Evolutionary conservation across 371 early-diverging fungal species (phyloP).

Genomic region (Mucor velutinosus): DNA sequence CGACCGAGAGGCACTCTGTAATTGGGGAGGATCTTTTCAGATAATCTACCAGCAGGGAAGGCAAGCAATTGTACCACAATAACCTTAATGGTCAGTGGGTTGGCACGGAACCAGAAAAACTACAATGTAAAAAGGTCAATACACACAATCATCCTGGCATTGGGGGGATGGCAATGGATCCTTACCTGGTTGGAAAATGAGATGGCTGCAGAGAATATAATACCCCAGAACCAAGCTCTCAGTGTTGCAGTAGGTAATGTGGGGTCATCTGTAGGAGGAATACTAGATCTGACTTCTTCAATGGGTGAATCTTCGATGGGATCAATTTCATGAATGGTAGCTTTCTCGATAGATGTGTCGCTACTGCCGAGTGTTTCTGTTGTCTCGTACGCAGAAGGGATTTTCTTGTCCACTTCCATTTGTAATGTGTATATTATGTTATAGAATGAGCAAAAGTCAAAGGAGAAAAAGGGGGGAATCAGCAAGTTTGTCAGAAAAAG

Average conservation of each 20-base stretch:
- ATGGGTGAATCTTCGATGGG: constrained; percentile 67
- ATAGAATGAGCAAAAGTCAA: background rate
- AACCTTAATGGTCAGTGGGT: constrained; percentile 62
- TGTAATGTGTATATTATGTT: background rate
- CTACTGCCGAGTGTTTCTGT: constrained; percentile 1
- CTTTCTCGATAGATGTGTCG: constrained; percentile 9
- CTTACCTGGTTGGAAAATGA: constrained; percentile 70
- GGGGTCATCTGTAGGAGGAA: constrained; percentile 67
- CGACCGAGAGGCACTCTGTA: constrained; percentile 28
- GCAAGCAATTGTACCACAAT: constrained; percentile 71
- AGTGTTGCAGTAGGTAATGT: constrained; percentile 75
- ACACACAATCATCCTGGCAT: background rate
- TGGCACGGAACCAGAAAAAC: constrained; percentile 76
- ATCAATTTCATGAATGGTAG: constrained; percentile 8
- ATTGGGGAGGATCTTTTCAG: constrained; percentile 60
- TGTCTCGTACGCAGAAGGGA: background rate
- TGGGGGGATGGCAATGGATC: background rate
- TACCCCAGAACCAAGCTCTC: constrained; percentile 74
- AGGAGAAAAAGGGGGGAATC: background rate
- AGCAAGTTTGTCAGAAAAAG: background rate
- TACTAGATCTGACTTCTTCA: constrained; percentile 69
- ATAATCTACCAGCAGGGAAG: constrained; percentile 66
- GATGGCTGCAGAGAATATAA: constrained; percentile 62
- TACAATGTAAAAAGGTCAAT: constrained; percentile 1
- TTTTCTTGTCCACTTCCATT: constrained; percentile 18